Conservation (phyloP, 371 early-diverging fungal species). For the Cokeromyces recurvatus region DNA sequence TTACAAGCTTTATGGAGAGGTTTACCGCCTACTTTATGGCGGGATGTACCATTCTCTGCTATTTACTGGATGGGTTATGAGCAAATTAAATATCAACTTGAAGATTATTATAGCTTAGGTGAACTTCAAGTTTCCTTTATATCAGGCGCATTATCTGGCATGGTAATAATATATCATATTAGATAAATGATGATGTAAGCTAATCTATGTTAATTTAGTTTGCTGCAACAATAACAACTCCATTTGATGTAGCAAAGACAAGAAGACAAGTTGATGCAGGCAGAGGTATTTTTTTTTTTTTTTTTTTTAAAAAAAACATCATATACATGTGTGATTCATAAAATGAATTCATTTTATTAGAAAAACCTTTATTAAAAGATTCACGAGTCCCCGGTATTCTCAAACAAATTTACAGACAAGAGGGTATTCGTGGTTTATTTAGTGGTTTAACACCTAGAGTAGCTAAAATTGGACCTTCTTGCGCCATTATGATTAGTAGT, state of each 20-base stretch:
- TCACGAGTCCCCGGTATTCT: conserved; percentile 26
- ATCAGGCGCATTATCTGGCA: conserved; percentile 74
- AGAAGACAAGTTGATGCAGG: conserved; percentile 63
- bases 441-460: conserved; percentile 72
- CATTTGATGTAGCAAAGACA: conserved; percentile 96
- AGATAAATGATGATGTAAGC: too few species aligned
- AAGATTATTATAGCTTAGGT: conserved; percentile 9
- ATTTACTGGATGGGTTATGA: conserved; percentile 94
- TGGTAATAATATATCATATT: conserved; percentile 34
- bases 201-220: conserved; percentile 32
- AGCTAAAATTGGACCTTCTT: conserved; percentile 90
- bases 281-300: conserved; percentile 16
- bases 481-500: conserved; percentile 92
- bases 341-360: too few species aligned
- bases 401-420: conserved; percentile 54
- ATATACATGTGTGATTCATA: too few species aligned
- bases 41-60: conserved; percentile 91
- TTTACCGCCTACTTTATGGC: conserved; percentile 84
- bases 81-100: conserved; percentile 36
- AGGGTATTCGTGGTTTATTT: conserved; percentile 63
- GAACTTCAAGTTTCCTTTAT: conserved; percentile 57
- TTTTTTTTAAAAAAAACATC: neutral
- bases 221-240: conserved; percentile 87
- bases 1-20: conserved; percentile 77
- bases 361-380: conserved; percentile 15